phyloP scores from a whole-genome alignment of 495 filamentous ascomycete genomes.

The Annulohypoxylon moriforme region DNA sequence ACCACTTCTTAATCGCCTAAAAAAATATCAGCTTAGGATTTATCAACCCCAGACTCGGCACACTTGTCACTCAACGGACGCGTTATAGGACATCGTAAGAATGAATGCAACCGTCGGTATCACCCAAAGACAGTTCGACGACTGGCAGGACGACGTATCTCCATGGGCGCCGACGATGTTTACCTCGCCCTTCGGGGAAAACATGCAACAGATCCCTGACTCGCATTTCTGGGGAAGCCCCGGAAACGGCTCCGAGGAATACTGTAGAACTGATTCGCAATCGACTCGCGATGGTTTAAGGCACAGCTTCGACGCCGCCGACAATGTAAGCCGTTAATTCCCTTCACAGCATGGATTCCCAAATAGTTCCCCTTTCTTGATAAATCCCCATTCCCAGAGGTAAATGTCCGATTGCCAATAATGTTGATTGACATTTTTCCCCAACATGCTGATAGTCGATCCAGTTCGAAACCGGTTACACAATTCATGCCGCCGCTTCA shows the following conservation, averaged over 20 bases:
- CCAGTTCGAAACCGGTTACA: constrained; percentile 16
- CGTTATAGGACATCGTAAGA: background rate
- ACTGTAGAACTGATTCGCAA: constrained; percentile 7
- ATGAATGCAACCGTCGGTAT: constrained; percentile 21
- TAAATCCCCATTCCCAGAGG: background rate
- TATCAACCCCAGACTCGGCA: background rate
- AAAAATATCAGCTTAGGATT: background rate
- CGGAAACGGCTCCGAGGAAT: constrained; percentile 16
- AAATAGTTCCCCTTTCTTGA: background rate
- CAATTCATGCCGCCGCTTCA: constrained; percentile 7
- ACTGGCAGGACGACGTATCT: constrained; percentile 23
- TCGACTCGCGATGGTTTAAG: background rate
- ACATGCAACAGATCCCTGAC: constrained; percentile 12
- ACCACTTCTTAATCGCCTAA: background rate
- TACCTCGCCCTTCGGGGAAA: constrained; percentile 26
- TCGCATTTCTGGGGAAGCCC: constrained; percentile 22
- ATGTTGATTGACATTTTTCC: too few relatives aligned
- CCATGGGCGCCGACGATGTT: constrained; percentile 29
- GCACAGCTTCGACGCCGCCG: constrained; percentile 5
- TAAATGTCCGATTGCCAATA: background rate
- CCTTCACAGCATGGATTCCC: background rate
- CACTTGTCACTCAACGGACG: background rate
- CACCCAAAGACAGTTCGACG: constrained; percentile 11
- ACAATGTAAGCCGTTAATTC: constrained; percentile 19
- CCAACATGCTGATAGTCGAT: background rate